Evolutionary conservation across 164 flowering plant genomes (phyloP).

Genomic region (Sextonia rubra): DNA sequence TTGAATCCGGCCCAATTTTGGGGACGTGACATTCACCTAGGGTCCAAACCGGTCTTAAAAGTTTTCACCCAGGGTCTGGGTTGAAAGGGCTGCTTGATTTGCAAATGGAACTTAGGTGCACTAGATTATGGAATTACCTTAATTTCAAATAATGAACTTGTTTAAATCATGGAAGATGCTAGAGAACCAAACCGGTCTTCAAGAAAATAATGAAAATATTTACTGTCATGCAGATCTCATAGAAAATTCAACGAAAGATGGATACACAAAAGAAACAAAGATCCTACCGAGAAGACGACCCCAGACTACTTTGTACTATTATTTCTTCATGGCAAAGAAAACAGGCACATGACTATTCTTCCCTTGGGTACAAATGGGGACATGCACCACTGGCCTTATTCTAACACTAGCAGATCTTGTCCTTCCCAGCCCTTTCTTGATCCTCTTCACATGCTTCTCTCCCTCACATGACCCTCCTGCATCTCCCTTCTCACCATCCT

Average conservation of each 20-base stretch:
- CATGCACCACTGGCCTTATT: constrained; percentile 74
- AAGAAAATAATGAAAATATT: neutral
- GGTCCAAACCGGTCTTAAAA: too few species aligned
- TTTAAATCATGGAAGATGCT: neutral
- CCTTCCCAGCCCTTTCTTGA: constrained; percentile 71
- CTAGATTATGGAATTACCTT: neutral
- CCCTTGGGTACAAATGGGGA: constrained; percentile 59
- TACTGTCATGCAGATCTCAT: neutral
- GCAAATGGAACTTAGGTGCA: too few species aligned
- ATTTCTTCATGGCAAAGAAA: constrained; percentile 57
- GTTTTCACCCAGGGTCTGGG: too few species aligned
- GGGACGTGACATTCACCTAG: too few species aligned
- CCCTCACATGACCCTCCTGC: constrained; percentile 44
- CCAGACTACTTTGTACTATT: neutral
- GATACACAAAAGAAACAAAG: neutral
- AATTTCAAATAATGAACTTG: neutral
- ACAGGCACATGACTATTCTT: constrained; percentile 56
- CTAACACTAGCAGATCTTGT: constrained; percentile 75
- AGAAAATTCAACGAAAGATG: neutral
- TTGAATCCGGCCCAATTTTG: too few species aligned
- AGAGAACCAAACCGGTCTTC: neutral
- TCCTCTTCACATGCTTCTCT: constrained; percentile 50
- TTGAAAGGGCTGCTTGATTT: too few species aligned
- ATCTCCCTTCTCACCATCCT: constrained; percentile 23
- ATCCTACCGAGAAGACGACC: neutral